phyloP scores from a whole-genome alignment of 73 alveolate species.

The Tetrahymena malaccensis region DNA sequence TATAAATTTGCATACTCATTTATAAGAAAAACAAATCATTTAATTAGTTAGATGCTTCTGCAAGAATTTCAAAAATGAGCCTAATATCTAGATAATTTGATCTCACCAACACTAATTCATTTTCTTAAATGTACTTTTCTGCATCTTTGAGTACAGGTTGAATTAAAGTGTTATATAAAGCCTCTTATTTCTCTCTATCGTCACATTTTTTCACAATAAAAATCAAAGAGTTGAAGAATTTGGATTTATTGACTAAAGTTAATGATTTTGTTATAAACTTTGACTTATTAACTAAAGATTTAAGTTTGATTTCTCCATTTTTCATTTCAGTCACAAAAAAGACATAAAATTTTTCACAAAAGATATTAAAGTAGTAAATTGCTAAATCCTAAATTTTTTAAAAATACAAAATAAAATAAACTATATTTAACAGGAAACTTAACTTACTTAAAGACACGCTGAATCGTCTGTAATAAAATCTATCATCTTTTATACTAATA shows the following conservation, averaged over 20 bases:
- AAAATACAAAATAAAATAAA: background rate
- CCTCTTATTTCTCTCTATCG: background rate
- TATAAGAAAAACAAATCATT: background rate
- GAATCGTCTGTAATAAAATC: background rate
- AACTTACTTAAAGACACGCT: background rate
- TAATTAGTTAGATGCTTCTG: background rate
- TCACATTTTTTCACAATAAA: background rate
- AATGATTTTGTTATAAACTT: background rate
- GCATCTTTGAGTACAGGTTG: background rate
- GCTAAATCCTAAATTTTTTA: background rate
- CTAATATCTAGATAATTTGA: background rate
- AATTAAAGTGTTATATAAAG: background rate
- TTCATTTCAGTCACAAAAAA: background rate
- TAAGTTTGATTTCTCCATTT: background rate
- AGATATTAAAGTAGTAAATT: background rate
- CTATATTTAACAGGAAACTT: too few species aligned
- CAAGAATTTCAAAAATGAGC: background rate
- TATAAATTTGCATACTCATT: background rate
- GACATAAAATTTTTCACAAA: background rate
- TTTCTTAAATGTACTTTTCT: background rate
- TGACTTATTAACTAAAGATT: background rate
- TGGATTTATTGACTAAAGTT: background rate
- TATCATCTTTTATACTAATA: background rate
- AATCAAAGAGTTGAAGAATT: background rate
- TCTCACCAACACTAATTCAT: background rate